Base-by-base conservation (phyloP, 2,329 filamentous ascomycete species). In the Sporothrix pseudoabietina region DNA sequence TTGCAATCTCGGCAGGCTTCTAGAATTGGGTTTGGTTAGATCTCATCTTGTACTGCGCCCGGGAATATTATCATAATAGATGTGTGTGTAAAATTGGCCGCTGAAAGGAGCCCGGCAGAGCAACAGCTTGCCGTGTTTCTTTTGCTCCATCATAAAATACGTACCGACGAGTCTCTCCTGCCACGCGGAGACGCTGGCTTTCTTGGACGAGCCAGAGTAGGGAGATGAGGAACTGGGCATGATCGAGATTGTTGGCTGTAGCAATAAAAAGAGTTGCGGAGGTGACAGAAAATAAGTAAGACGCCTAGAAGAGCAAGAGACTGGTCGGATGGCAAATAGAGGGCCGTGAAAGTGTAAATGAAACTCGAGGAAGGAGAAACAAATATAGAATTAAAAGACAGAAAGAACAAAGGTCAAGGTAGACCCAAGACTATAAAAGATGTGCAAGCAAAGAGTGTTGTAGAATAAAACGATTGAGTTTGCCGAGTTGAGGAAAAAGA, bases 131-230 rank as follows among this genome's bases (percentile, higher is more conserved):
- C 22, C 44, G 5, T 54, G 10, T 47, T 49, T 65, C 19, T 39
- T 39, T 22, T 44, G 26, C 61, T 26, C 26, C 14, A 14, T 14
- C 4, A 49, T 16, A 14, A 1, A 49, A 1, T 52, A 49, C 77
- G 49, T 76, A 81, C 81, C 78, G 22, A 76, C 72, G 52, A 82
- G 79, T 75, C 77, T 80, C 68, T 80, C 75, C 71, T 81, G 80
- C 81, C 80, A 82, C 10, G 74, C 75, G 59, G 76, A 75, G 35
- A 75, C 72, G 41, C 65, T 73, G 57, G 59, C 32, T 22, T 72
- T 57, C 54, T 73, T 74, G 41, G 63, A 22, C 6, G 74, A 30
- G 3, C 71, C 66, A 10, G 47, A 73, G 52, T 59, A 72, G 41
- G 74, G 72, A 30, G 74, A 73, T 49, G 73, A 71, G 19, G 75